phyloP scores from a whole-genome alignment of 352 stramenopile species.

The Chloridella minuta region DNA sequence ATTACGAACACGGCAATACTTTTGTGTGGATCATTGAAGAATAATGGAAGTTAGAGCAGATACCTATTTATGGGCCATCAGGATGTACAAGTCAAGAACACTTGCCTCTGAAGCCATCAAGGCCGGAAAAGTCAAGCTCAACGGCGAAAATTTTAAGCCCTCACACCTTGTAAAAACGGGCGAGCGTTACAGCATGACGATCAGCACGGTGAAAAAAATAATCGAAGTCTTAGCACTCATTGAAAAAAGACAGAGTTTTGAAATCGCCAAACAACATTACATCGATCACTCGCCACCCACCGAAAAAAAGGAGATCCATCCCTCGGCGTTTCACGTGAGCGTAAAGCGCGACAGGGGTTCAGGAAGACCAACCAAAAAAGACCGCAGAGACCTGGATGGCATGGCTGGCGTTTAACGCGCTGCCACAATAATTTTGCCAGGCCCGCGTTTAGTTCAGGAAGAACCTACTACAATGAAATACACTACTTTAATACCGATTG shows the following conservation, averaged over 20 bases:
- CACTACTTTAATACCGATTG: too few relatives aligned
- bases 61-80: background rate
- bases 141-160: background rate
- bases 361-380: background rate
- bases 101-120: background rate
- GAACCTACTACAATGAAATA: too few relatives aligned
- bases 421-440: background rate
- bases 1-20: background rate
- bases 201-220: background rate
- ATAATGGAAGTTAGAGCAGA: background rate
- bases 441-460: background rate
- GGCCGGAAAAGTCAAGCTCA: background rate
- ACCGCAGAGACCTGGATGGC: background rate
- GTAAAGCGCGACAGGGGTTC: background rate
- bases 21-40: background rate
- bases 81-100: background rate
- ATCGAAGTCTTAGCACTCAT: background rate
- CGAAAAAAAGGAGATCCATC: background rate
- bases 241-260: slow-evolving; percentile 1
- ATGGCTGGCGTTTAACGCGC: background rate
- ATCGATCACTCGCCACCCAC: background rate
- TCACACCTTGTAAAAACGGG: background rate
- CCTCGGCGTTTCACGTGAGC: background rate
- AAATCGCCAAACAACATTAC: background rate
- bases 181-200: background rate